Evolutionary conservation across 1,284 basidiomycete genomes (phyloP).

Genomic region (Pterulicium gracile): DNA sequence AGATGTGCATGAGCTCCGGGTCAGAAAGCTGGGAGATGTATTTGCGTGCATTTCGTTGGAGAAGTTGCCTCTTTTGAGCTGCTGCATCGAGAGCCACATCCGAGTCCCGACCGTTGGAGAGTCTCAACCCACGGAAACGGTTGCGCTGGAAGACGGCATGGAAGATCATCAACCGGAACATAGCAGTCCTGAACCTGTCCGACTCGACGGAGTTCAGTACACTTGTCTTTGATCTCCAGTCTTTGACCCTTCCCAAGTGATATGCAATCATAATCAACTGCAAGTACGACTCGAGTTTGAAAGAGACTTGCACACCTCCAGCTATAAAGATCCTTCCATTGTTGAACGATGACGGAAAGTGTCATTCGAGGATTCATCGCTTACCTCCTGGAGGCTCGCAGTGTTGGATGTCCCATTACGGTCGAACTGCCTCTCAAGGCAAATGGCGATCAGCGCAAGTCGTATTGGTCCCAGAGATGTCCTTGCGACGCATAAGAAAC

Average conservation of each 20-base stretch:
- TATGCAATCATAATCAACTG: too few relatives aligned
- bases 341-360: neutral
- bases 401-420: neutral
- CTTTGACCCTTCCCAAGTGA: neutral
- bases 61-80: neutral
- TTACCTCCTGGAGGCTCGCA: neutral
- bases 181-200: neutral
- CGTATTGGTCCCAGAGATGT: neutral
- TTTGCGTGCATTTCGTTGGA: neutral
- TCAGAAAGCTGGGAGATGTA: neutral
- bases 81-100: neutral
- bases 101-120: neutral
- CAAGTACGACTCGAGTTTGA: neutral
- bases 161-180: neutral
- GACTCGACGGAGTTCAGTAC: neutral
- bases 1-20: neutral
- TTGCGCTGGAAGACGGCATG: neutral
- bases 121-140: neutral
- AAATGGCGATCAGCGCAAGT: too few relatives aligned
- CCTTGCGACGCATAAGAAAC: neutral
- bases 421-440: too few relatives aligned
- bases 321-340: neutral
- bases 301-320: slow-evolving; percentile 1
- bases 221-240: neutral
- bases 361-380: neutral